Evolutionary conservation across 768 basidiomycete genomes (phyloP).

Genomic region (Pleurotus salmoneostramineus): DNA sequence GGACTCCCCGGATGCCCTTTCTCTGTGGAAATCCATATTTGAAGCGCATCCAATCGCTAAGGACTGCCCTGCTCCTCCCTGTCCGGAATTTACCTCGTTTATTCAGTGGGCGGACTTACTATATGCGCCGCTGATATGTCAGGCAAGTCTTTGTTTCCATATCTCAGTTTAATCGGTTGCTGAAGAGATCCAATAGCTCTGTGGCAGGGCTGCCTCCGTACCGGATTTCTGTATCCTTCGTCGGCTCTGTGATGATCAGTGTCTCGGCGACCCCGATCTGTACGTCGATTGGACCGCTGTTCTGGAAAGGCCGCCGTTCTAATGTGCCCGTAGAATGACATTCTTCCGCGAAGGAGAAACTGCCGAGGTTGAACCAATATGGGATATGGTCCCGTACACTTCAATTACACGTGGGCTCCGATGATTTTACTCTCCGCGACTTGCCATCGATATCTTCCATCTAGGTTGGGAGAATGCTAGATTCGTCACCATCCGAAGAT

Average conservation of each 20-base stretch:
- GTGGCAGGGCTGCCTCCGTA: not conserved
- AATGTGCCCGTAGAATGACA: not conserved
- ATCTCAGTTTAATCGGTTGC: not conserved
- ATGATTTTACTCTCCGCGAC: not conserved
- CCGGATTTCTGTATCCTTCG: slow-evolving; percentile 6
- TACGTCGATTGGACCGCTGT: not conserved
- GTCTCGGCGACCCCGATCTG: slow-evolving; percentile 1
- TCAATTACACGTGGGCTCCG: slow-evolving; percentile 1
- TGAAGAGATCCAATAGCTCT: not conserved
- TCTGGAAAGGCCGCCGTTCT: not conserved
- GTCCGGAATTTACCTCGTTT: not conserved
- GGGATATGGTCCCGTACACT: slow-evolving; percentile 8
- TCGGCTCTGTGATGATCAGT: slow-evolving; percentile 3
- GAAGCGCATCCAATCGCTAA: slow-evolving; percentile 2
- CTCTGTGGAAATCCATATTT: slow-evolving; percentile 2
- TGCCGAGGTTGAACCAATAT: not conserved
- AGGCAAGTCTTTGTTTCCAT: not conserved
- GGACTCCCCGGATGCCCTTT: not conserved
- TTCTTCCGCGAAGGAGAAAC: slow-evolving; percentile 1
- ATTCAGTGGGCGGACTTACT: slow-evolving; percentile 3
- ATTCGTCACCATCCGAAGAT: slow-evolving; percentile 4
- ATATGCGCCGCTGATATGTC: slow-evolving; percentile 4
- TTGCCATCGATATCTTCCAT: not conserved
- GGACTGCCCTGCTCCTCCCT: slow-evolving; percentile 4
- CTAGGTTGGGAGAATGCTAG: slow-evolving; percentile 1